Evolutionary conservation across 179 eudicot species (phyloP), one percentile per base, ranked within the genome.

Genomic region (Carnegiea gigantea): DNA sequence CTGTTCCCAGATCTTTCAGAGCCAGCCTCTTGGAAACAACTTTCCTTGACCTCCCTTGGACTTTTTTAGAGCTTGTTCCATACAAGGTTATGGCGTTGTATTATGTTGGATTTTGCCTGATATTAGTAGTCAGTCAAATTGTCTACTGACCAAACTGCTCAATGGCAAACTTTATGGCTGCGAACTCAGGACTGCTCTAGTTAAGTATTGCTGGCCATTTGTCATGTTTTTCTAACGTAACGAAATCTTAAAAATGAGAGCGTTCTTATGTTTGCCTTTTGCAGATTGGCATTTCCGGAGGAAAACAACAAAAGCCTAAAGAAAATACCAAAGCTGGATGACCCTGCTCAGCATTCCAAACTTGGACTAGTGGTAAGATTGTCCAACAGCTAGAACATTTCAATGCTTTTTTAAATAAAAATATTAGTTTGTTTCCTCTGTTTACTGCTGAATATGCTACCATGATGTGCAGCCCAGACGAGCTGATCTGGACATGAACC

Each of bases 401-500:
- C 46, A 46, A 44, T 43, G n/a, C 40, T 71, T 2, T 72, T 20
- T 24, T 2, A 9, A 62, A 62, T n/a, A 62, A 6, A 2, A 4
- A 2, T 67, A 2, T 53, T 74, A 26, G 5, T 36, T n/a, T 74
- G 13, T 80, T 49, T 40, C 12, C 60, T 26, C 46, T 43, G 33
- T 71, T 64, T 57, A 72, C 8, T 78, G 77, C 75, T 86, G 65
- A 70, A 48, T 49, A 0, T 46, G 28, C 46, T 67, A 77, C 15
- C 23, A 46, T 68, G 46, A 67, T 77, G 59, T 83, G 85, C 97
- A 96, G 99, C 98, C 98, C 78, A 88, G 98, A 88, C 90, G 97
- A 91, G 94, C 92, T 87, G 99, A 96, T 86, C 83, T 96, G 74
- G 99, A 96, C 90, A 96, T 96, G 99, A 96, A 96, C 86, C 94